These are phyloP conservation scores for Trichoderma sp. DNA, from an alignment of 2,329 filamentous ascomycete species.

Conservation along the genomic window DNA sequence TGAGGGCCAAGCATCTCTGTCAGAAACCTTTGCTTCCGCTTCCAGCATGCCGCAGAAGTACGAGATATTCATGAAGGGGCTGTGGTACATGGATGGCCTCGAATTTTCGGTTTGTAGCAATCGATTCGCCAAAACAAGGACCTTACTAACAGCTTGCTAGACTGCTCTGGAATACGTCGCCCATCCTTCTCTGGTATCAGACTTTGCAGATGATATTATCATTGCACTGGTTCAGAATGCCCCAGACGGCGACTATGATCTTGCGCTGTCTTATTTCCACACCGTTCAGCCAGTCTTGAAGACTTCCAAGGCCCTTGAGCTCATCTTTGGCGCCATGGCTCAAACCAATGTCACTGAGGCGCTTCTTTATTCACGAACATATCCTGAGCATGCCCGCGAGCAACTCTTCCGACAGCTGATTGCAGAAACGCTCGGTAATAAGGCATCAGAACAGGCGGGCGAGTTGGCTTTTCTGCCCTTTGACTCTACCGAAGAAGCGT, in stretches of 20 bases:
- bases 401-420: conserved; percentile 67
- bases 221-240: conserved; percentile 63
- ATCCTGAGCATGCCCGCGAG: conserved; percentile 59
- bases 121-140: not conserved
- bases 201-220: conserved; percentile 81
- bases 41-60: conserved; percentile 73
- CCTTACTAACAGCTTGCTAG: conserved; percentile 33
- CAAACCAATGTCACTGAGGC: conserved; percentile 67
- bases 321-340: conserved; percentile 68
- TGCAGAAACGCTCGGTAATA: conserved; percentile 49
- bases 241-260: conserved; percentile 55
- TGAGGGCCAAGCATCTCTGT: conserved; percentile 48
- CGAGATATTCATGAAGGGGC: conserved; percentile 74
- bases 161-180: conserved; percentile 71
- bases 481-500: conserved; percentile 65
- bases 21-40: conserved; percentile 56
- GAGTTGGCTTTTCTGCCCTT: conserved; percentile 74
- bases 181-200: conserved; percentile 74
- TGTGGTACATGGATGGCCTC: conserved; percentile 75
- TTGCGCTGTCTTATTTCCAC: conserved; percentile 76
- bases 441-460: conserved; percentile 48
- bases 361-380: conserved; percentile 67
- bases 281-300: conserved; percentile 71
- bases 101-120: conserved; percentile 56
- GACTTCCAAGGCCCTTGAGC: conserved; percentile 57